Conservation (phyloP, 1,284 basidiomycete genomes). For the Cystobasidium sp. region DNA sequence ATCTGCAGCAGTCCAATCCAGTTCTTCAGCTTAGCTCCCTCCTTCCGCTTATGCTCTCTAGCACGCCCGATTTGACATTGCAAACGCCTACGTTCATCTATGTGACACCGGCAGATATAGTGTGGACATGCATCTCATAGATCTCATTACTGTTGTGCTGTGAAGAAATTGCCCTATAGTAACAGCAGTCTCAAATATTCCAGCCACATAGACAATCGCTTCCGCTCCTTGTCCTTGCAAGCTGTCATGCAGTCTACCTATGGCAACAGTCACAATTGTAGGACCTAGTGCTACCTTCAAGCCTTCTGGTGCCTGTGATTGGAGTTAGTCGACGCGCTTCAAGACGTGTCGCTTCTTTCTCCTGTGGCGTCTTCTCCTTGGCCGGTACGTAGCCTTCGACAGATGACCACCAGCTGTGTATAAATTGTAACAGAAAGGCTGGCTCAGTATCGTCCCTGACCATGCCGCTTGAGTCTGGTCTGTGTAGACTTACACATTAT, state of each 20-base stretch:
- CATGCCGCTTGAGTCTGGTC: too few relatives aligned
- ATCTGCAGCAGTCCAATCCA: too few relatives aligned
- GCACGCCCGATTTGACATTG: too few relatives aligned
- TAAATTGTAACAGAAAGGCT: neutral
- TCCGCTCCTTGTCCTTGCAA: constrained; percentile 38
- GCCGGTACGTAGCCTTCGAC: constrained; percentile 1
- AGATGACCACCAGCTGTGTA: constrained; percentile 38
- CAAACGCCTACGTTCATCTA: too few relatives aligned
- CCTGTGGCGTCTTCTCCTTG: constrained; percentile 44
- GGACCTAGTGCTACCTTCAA: constrained; percentile 44
- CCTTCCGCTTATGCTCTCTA: too few relatives aligned
- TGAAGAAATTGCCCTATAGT: too few relatives aligned
- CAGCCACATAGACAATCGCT: constrained; percentile 24
- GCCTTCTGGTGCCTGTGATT: constrained; percentile 53
- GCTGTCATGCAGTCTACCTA: constrained; percentile 40
- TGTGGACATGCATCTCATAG: too few relatives aligned
- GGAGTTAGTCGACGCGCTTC: constrained; percentile 52
- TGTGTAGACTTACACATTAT: constrained; percentile 41
- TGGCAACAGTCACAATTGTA: constrained; percentile 40
- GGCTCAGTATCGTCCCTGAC: neutral
- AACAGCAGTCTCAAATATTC: constrained; percentile 43
- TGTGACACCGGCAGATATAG: too few relatives aligned
- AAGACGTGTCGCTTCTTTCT: constrained; percentile 49
- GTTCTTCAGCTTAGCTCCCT: too few relatives aligned
- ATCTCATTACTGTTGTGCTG: too few relatives aligned